phyloP scores from a whole-genome alignment of 1,284 basidiomycete species.

The Macrocystidia cucumis region DNA sequence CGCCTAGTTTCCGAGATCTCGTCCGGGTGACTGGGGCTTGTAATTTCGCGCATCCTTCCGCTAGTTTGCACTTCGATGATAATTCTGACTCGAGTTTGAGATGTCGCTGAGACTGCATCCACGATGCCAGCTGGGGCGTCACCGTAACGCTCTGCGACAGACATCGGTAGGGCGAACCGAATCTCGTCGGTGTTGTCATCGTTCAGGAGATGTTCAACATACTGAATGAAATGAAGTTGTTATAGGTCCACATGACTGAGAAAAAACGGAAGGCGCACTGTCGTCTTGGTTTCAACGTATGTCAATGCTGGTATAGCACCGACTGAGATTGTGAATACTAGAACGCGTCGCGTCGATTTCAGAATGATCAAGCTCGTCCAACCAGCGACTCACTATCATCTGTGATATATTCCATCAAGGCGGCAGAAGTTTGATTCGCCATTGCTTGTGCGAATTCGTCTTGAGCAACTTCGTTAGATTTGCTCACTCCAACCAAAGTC shows the following conservation, averaged over 20 bases:
- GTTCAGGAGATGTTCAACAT: conserved; percentile 32
- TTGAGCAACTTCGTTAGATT: conserved; percentile 38
- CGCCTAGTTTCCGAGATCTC: conserved; percentile 22
- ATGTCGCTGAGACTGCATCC: conserved; percentile 19
- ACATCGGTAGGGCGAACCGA: conserved; percentile 42
- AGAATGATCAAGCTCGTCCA: conserved; percentile 1
- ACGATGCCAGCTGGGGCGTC: conserved; percentile 26
- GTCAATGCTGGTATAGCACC: conserved; percentile 37
- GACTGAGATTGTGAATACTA: conserved; percentile 52
- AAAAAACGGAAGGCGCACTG: conserved; percentile 23
- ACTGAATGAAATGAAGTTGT: conserved; percentile 14
- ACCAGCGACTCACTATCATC: conserved; percentile 38
- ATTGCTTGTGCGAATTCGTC: conserved; percentile 34
- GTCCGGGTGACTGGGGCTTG: conserved; percentile 32
- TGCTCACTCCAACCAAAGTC: conserved; percentile 35
- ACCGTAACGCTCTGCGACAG: conserved; percentile 45
- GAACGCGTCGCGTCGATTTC: conserved; percentile 1
- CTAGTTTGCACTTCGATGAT: conserved; percentile 37
- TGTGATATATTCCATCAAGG: conserved; percentile 38
- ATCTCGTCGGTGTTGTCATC: conserved; percentile 38
- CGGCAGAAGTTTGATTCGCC: conserved; percentile 31
- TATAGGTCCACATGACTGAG: not conserved
- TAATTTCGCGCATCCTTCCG: conserved; percentile 27
- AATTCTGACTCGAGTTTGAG: conserved; percentile 30
- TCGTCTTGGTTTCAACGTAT: conserved; percentile 30